Percentiles rank a stretch among this genome's conserved stretches.
Conservation (phyloP, 768 basidiomycete genomes). For the Brasilioporus rufonigricans region DNA sequence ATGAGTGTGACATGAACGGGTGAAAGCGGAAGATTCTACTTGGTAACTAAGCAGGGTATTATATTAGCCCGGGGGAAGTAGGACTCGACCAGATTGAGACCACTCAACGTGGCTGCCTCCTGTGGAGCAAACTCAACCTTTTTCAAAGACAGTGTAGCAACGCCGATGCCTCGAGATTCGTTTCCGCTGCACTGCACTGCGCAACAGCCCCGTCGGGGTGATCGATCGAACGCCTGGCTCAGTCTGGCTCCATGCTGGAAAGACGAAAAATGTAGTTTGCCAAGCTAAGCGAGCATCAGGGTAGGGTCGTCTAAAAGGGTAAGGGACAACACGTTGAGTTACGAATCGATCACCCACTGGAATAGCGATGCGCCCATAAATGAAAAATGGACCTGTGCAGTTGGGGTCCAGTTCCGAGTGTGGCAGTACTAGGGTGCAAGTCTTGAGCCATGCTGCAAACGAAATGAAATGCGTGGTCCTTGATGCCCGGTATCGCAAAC, state of each 20-base stretch:
- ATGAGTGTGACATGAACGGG: constrained; percentile 9
- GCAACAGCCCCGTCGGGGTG: constrained; percentile 1
- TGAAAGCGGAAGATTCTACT: constrained; percentile 2
- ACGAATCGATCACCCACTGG: background rate
- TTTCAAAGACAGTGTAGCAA: constrained; percentile 13
- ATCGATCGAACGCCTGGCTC: constrained; percentile 17
- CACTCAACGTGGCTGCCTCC: constrained; percentile 6
- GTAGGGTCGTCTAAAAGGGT: background rate
- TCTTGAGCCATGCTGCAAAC: constrained; percentile 9
- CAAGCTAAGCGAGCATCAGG: background rate
- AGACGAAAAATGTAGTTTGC: background rate
- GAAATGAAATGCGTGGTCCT: constrained; percentile 1
- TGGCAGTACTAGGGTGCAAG: constrained; percentile 11
- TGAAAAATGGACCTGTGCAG: constrained; percentile 10
- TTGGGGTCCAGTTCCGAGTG: constrained; percentile 6
- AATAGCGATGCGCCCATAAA: constrained; percentile 16
- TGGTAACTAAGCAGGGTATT: background rate
- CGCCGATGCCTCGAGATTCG: constrained; percentile 26
- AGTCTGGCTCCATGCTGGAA: background rate
- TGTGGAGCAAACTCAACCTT: constrained; percentile 13
- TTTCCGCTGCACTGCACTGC: constrained; percentile 15
- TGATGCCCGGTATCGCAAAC: background rate
- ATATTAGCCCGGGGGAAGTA: constrained; percentile 17
- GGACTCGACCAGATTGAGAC: constrained; percentile 2
- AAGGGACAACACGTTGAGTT: constrained; percentile 6